Percentiles rank a stretch among this genome's conserved stretches.
phyloP scores from a whole-genome alignment of 257 asterid species.

The Lavandula angustifolia region DNA sequence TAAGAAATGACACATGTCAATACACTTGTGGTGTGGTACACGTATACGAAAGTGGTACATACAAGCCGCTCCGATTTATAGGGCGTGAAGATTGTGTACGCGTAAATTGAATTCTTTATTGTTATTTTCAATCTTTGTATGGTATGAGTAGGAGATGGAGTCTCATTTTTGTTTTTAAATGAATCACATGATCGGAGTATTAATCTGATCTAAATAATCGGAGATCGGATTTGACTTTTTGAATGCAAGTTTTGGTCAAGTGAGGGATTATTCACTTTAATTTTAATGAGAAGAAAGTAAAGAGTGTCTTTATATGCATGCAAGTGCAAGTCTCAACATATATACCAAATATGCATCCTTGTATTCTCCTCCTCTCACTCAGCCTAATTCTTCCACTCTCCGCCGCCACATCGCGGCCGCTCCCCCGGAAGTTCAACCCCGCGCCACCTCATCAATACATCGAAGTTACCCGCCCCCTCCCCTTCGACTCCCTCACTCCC shows the following conservation, averaged over 20 bases:
- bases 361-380: conserved; percentile 35
- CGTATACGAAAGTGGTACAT: too few species aligned
- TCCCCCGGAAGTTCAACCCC: conserved; percentile 3
- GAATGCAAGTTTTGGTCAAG: conserved; percentile 2
- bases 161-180: neutral
- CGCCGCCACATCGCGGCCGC: conserved; percentile 21
- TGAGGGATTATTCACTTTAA: neutral
- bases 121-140: too few species aligned
- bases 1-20: too few species aligned
- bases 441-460: conserved; percentile 44
- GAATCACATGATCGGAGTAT: conserved; percentile 2
- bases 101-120: too few species aligned
- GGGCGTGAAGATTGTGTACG: too few species aligned
- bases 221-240: neutral
- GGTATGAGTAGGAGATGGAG: too few species aligned
- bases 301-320: neutral
- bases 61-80: too few species aligned
- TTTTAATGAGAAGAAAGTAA: neutral
- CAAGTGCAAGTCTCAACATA: neutral
- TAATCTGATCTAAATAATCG: conserved; percentile 4
- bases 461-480: conserved; percentile 61
- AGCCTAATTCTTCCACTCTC: conserved; percentile 32
- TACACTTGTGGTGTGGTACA: too few species aligned
- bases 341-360: conserved; percentile 32
- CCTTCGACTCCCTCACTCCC: conserved; percentile 45